phyloP scores from a whole-genome alignment of 306 rosid genomes.

The Medicago arabica region DNA sequence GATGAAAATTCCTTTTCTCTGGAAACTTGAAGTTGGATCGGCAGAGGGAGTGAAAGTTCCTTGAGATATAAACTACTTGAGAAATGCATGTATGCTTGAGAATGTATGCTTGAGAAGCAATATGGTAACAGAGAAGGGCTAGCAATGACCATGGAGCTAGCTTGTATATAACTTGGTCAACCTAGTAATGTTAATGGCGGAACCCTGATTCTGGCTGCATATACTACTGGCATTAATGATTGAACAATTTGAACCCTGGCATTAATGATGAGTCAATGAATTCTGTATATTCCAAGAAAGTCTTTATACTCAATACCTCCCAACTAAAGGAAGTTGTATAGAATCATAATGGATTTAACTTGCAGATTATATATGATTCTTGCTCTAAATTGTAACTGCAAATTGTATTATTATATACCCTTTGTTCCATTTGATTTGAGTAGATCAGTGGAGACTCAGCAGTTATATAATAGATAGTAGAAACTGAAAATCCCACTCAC shows the following conservation, averaged over 20 bases:
- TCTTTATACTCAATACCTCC: not conserved
- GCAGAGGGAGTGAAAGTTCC: slow-evolving; percentile 46
- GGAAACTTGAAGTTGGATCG: slow-evolving; percentile 68
- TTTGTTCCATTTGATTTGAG: not conserved
- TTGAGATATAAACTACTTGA: slow-evolving; percentile 27
- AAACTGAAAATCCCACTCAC: not conserved
- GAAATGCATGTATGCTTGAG: not conserved
- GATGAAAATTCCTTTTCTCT: slow-evolving; percentile 59
- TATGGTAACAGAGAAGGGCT: not conserved
- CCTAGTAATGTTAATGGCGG: slow-evolving; percentile 12
- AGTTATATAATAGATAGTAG: not conserved
- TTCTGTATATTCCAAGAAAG: not conserved
- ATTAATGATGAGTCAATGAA: not conserved
- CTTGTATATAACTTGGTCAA: slow-evolving; percentile 18
- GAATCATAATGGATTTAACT: slow-evolving; percentile 2
- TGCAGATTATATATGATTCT: not conserved
- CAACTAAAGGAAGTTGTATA: slow-evolving; percentile 15
- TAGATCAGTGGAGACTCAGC: not conserved
- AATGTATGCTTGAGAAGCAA: not conserved
- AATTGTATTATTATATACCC: not conserved
- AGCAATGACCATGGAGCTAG: not conserved
- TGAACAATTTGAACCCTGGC: slow-evolving; percentile 4
- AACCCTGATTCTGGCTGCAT: slow-evolving; percentile 14
- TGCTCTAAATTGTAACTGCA: not conserved
- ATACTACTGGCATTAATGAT: slow-evolving; percentile 1